Conservation (phyloP, 202 grass and related monocot genomes). For the Eragrostis tef region DNA sequence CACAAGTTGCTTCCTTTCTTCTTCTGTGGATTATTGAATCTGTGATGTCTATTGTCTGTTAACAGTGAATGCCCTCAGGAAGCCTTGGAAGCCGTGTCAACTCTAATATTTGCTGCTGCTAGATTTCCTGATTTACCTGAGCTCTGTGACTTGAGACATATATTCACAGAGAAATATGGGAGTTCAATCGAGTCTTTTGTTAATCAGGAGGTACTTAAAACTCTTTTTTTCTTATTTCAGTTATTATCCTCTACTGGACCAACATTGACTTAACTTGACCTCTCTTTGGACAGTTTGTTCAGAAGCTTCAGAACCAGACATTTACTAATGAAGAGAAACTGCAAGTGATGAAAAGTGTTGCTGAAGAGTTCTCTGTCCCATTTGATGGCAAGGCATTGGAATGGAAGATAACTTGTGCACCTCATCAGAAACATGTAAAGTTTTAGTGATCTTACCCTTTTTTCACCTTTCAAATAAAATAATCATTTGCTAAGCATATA, state of each 20-base stretch:
- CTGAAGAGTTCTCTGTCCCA: slow-evolving; percentile 71
- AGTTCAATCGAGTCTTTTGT: slow-evolving; percentile 67
- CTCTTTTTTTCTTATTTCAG: slow-evolving; percentile 28
- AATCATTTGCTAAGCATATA: slow-evolving; percentile 24
- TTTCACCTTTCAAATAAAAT: slow-evolving; percentile 1
- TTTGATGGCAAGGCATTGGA: slow-evolving; percentile 62
- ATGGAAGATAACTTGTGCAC: slow-evolving; percentile 53
- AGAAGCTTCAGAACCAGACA: slow-evolving; percentile 76
- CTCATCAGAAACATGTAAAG: slow-evolving; percentile 62
- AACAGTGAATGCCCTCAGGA: slow-evolving; percentile 91
- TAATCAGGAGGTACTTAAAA: slow-evolving; percentile 69
- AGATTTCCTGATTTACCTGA: slow-evolving; percentile 95
- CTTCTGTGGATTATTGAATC: slow-evolving; percentile 41
- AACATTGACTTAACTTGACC: slow-evolving; percentile 41
- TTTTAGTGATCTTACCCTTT: slow-evolving; percentile 26
- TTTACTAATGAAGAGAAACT: slow-evolving; percentile 85
- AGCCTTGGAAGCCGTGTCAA: slow-evolving; percentile 84
- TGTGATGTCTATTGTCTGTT: slow-evolving; percentile 35
- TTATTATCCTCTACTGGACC: slow-evolving; percentile 21
- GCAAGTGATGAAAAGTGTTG: slow-evolving; percentile 72
- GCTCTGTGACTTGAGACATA: slow-evolving; percentile 78
- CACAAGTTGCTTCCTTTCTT: background rate
- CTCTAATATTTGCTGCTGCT: slow-evolving; percentile 89
- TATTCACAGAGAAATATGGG: slow-evolving; percentile 80
- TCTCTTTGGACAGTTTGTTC: slow-evolving; percentile 68